Conservation (phyloP, 2,329 filamentous ascomycete species). For the Grosmannia huntii region DNA sequence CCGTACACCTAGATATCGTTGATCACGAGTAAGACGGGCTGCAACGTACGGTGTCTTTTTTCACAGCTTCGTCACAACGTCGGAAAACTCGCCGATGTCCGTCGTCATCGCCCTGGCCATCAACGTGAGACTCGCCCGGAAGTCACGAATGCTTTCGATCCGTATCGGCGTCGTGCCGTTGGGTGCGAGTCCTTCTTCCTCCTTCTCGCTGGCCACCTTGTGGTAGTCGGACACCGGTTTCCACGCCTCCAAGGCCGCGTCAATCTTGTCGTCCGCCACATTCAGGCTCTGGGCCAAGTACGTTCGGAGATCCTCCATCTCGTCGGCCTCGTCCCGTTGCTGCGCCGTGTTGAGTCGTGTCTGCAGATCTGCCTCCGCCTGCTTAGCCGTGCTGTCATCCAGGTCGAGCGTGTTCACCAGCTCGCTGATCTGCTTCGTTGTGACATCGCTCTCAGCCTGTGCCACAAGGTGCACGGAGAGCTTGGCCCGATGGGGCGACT, state of each 20-base stretch:
- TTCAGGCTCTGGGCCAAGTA: slow-evolving; percentile 35
- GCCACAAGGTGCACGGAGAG: slow-evolving; percentile 73
- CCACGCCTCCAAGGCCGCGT: slow-evolving; percentile 26
- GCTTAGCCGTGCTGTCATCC: slow-evolving; percentile 16
- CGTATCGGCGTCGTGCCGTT: slow-evolving; percentile 43
- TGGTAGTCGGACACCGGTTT: slow-evolving; percentile 19
- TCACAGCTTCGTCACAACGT: slow-evolving; percentile 68
- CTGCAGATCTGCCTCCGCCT: slow-evolving; percentile 21
- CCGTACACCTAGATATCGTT: neutral
- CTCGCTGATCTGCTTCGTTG: slow-evolving; percentile 27
- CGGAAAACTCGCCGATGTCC: slow-evolving; percentile 75
- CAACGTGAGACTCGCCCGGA: slow-evolving; percentile 62
- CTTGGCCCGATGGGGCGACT: slow-evolving; percentile 65
- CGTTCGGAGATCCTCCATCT: slow-evolving; percentile 35
- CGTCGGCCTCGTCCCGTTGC: slow-evolving; percentile 28
- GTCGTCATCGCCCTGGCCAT: slow-evolving; percentile 60
- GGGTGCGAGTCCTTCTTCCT: slow-evolving; percentile 17
- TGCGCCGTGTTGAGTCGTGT: slow-evolving; percentile 20
- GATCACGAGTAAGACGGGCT: neutral
- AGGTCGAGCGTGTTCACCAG: slow-evolving; percentile 24
- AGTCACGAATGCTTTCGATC: slow-evolving; percentile 68
- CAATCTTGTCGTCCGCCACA: slow-evolving; percentile 35
- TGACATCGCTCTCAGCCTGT: slow-evolving; percentile 42
- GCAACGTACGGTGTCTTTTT: neutral
- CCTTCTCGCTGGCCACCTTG: slow-evolving; percentile 16